These are phyloP conservation scores for Venturia aucupariae DNA, from an alignment of 2,329 filamentous ascomycete genomes.

Conservation along the genomic window DNA sequence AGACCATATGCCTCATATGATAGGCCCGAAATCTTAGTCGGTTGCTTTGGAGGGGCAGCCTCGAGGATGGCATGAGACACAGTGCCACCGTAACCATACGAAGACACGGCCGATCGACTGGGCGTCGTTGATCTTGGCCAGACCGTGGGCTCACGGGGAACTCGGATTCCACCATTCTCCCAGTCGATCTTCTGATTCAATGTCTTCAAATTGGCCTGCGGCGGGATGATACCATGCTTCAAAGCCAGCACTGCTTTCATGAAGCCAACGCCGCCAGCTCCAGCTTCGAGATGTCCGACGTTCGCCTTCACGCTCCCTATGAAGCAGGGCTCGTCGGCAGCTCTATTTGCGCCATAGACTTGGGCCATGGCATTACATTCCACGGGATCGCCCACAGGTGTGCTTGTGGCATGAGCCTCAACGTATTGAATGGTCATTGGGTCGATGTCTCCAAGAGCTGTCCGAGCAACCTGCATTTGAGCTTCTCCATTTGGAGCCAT, in stretches of 20 bases:
- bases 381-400: neutral
- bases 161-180: conserved; percentile 2
- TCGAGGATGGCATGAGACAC: neutral
- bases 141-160: neutral
- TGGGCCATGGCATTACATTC: neutral
- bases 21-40: neutral
- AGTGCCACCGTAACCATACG: neutral
- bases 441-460: neutral
- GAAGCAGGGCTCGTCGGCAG: neutral
- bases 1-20: neutral
- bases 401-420: neutral
- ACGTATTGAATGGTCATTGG: neutral
- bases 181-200: conserved; percentile 16
- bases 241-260: conserved; percentile 38
- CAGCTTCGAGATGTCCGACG: conserved; percentile 38
- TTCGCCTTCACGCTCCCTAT: neutral
- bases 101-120: neutral
- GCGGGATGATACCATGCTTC: conserved; percentile 32
- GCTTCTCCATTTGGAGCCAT: neutral
- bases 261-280: conserved; percentile 34
- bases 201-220: conserved; percentile 26
- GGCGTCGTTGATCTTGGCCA: neutral
- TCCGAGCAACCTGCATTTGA: neutral
- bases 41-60: neutral
- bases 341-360: neutral